phyloP scores from a whole-genome alignment of 2,329 filamentous ascomycete species.

The Penicillium expansum region DNA sequence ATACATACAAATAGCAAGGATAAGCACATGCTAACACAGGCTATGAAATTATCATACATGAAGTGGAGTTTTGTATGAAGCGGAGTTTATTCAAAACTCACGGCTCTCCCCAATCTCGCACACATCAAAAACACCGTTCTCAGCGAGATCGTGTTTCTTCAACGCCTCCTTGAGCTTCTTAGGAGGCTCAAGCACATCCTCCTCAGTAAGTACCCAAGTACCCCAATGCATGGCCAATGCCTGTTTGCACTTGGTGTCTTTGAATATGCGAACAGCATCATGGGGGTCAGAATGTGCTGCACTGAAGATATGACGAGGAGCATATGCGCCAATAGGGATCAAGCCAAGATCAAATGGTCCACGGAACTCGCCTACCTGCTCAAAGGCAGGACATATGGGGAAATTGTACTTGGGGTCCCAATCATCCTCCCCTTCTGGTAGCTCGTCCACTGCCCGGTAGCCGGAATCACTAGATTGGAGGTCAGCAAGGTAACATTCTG shows the following conservation, averaged over 20 bases:
- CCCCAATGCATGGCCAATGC: conserved; percentile 94
- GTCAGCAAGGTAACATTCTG: conserved; percentile 5
- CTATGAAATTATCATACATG: not conserved
- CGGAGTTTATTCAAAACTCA: conserved; percentile 57
- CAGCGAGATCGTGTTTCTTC: conserved; percentile 61
- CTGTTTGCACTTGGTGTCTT: conserved; percentile 71
- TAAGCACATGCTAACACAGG: not conserved
- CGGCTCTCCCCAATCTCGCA: conserved; percentile 81
- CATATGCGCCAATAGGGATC: conserved; percentile 90
- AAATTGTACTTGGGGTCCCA: conserved; percentile 65
- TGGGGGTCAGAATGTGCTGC: conserved; percentile 81
- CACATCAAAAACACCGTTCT: conserved; percentile 74
- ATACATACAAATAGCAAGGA: not conserved
- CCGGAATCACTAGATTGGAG: conserved; percentile 70
- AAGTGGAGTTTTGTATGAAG: not conserved
- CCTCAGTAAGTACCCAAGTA: conserved; percentile 78
- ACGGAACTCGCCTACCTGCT: conserved; percentile 72
- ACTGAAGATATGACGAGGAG: conserved; percentile 64
- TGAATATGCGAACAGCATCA: conserved; percentile 86
- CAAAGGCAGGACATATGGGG: conserved; percentile 79
- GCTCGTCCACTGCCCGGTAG: conserved; percentile 71
- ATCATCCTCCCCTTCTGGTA: conserved; percentile 65
- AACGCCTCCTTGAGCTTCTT: conserved; percentile 69
- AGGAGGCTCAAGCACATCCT: conserved; percentile 83
- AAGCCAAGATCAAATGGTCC: conserved; percentile 89